Base-by-base conservation (phyloP, 306 rosid genomes). In the Luffa aegyptiaca region DNA sequence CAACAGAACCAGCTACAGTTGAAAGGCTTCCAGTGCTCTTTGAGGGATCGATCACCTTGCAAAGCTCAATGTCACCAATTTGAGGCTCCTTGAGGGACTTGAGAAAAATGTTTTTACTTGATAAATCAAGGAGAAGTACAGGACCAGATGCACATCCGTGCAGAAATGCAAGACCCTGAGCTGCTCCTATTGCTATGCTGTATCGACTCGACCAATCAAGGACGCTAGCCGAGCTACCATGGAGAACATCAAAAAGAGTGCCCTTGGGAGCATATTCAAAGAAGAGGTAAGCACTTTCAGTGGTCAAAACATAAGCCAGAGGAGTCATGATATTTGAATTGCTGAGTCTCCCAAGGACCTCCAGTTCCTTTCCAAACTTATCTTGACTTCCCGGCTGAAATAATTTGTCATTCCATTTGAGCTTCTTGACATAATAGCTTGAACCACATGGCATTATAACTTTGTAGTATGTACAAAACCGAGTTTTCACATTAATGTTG, bases 291-390 rank as follows among this genome's bases (percentile, higher is more conserved):
- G 93, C 97, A 75, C 65, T 85, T 79, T 95, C 93, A 76, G 79
- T 73, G 31, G 98, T 84, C 62, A 91, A 79, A 76, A 85, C 83
- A 79, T 91, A 91, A 70, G 92, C 98, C 81, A 95, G 81, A 79
- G 98, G 97, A 81, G 89, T 86, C 98, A 95, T 95, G 82, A 93
- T 91, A 84, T 91, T 92, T 62, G 98, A 90, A 84, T 95, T 95
- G 90, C 86, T 93, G 79, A 95, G 83, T 81, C 84, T 92, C 49
- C 93, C 98, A 82, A 90, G 86, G 37, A 65, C 78, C 82, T 87
- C 91, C 20, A 95, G 84, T 83, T 91, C 91, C 46, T 82, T 81
- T 39, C 83, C 85, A 41, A 92, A 92, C 68, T 79, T 90, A 56
- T 86, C 90, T 35, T 79, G 86, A 78, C 87, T 91, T 12, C 91